These are phyloP conservation scores for Teunomyces atbi DNA, from an alignment of 805 yeast genomes.

Conservation along the genomic window DNA sequence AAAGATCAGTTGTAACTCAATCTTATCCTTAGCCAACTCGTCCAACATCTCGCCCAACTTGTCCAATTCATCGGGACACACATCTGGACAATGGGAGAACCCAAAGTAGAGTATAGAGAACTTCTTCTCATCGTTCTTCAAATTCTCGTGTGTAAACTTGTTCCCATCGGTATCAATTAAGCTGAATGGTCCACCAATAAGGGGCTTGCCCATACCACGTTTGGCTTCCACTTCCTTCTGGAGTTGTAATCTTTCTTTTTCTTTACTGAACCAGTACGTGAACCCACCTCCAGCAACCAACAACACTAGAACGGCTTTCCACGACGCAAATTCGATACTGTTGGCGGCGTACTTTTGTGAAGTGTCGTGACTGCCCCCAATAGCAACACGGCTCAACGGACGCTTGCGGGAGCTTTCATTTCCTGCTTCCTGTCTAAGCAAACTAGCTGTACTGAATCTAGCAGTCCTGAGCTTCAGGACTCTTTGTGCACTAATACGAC, in stretches of 20 bases:
- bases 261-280: conserved; percentile 68
- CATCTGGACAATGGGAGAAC: conserved; percentile 96
- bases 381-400: conserved; percentile 77
- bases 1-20: conserved; percentile 78
- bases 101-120: conserved; percentile 93
- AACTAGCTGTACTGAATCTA: not conserved
- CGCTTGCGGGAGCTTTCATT: conserved; percentile 29
- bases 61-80: conserved; percentile 97
- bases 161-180: conserved; percentile 70
- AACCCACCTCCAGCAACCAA: conserved; percentile 67
- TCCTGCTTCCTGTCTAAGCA: not conserved
- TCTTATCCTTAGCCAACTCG: conserved; percentile 51
- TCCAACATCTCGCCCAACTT: conserved; percentile 75
- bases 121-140: conserved; percentile 57
- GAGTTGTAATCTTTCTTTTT: conserved; percentile 70
- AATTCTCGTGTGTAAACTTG: conserved; percentile 71
- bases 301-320: conserved; percentile 78
- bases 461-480: conserved; percentile 8
- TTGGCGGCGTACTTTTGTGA: conserved; percentile 35
- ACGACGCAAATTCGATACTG: conserved; percentile 71
- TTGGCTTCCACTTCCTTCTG: conserved; percentile 81
- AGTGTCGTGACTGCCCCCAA: conserved; percentile 53
- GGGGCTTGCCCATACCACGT: conserved; percentile 87
- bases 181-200: conserved; percentile 87
- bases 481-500: conserved; percentile 3